Percentiles rank a stretch among this genome's conserved stretches.
These are phyloP conservation scores for Thinopyrum obtusiflorum DNA, from an alignment of 202 grass and related monocot genomes.

Conservation along the genomic window DNA sequence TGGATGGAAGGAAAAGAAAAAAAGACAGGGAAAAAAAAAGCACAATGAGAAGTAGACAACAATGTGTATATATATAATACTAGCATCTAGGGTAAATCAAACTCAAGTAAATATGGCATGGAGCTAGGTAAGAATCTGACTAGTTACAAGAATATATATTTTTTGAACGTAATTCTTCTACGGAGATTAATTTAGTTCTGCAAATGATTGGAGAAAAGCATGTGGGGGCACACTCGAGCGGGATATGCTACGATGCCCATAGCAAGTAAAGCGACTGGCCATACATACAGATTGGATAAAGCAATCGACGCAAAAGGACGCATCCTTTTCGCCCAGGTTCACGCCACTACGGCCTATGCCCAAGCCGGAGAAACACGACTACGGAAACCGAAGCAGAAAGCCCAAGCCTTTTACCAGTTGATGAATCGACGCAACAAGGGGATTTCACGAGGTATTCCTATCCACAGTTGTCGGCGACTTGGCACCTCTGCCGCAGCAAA, in stretches of 20 bases:
- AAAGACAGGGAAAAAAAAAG: neutral
- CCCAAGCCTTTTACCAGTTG: neutral
- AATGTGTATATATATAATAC: constrained; percentile 17
- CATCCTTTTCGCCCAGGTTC: neutral
- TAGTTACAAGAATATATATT: neutral
- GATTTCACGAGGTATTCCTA: neutral
- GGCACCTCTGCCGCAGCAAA: neutral
- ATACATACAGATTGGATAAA: neutral
- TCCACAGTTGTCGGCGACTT: neutral
- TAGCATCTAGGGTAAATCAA: constrained; percentile 28
- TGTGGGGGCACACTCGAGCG: neutral
- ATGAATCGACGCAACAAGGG: neutral
- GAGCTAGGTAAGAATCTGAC: neutral
- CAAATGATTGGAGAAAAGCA: neutral
- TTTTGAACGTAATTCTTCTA: neutral
- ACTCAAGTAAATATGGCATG: neutral
- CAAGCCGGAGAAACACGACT: neutral
- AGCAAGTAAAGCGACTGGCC: neutral
- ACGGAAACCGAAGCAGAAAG: neutral
- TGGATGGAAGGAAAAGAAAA: constrained; percentile 35
- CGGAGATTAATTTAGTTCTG: neutral
- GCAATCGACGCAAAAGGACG: neutral
- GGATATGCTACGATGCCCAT: neutral
- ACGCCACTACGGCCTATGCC: neutral
- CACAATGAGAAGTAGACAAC: constrained; percentile 36